Base-by-base conservation (phyloP, 441 rosid genomes). In the Populus hybrid region DNA sequence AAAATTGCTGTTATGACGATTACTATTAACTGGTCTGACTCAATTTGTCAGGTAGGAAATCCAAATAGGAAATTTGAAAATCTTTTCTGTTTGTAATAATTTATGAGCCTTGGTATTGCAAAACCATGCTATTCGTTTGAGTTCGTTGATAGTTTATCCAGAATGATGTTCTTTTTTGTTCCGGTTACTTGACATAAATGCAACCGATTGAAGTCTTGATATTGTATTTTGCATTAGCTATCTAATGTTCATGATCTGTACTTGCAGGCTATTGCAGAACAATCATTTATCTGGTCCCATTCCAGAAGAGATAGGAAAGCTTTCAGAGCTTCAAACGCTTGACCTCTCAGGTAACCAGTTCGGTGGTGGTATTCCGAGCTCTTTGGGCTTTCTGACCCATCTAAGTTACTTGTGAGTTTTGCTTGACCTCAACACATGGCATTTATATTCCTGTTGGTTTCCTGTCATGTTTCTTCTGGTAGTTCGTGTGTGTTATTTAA, bases 371-470 rank as follows among this genome's bases (percentile, higher is more conserved):
- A 89, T 95, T 85, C 99, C 98, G 9, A 88, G 88, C 73, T 87
- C 97, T 71, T 83, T 95, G 86, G 97, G 99, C 59, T 84, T 85
- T 76, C 85, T 93, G 30, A 75, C 88, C 75, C 90, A 78, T 81
- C 83, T 93, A 81, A 95, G 83, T 87, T 95, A 93, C 90, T 83
- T 95, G 98, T 95, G 89, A 93, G 99, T 91, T 30, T 30, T 46
- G 76, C 75, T 77, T 79, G 78, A 30, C 63, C 28, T 76, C 76
- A 30, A 16, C 7, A 10, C 35, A 9, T 67, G 23, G 19, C 24
- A 71, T 53, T 80, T 34, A 16, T 69, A 36, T 77, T 59, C 34
- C 63, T 19, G 30, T 76, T 75, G 2, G 35, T 35, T 35, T 35
- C 8, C 8, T 35, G 32, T 30, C n/a, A 64, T 42, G 26, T 71